These are phyloP conservation scores for Moringa oleifera DNA, from an alignment of 345 rosid genomes.

Conservation along the genomic window DNA sequence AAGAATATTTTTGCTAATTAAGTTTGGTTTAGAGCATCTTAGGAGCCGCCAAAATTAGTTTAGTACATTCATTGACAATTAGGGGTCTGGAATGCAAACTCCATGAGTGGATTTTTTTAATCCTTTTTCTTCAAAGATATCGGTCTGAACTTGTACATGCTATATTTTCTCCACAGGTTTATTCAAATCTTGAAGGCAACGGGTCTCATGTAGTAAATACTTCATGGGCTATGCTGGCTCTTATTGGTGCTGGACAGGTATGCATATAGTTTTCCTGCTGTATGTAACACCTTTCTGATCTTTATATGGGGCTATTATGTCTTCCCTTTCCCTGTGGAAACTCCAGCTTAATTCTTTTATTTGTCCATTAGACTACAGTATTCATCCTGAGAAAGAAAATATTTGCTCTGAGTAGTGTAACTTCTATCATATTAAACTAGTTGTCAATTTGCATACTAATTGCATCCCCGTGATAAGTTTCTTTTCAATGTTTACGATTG, in stretches of 20 bases:
- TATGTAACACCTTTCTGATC: constrained; percentile 2
- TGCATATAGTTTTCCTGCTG: constrained; percentile 1
- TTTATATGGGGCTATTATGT: neutral
- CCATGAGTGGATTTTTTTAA: too few species aligned
- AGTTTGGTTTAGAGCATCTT: too few species aligned
- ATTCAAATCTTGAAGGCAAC: constrained; percentile 49
- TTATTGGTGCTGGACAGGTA: constrained; percentile 67
- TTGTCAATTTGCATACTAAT: neutral
- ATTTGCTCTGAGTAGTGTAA: too few species aligned
- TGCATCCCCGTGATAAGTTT: neutral
- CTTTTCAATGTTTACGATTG: neutral
- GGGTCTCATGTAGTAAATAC: constrained; percentile 56
- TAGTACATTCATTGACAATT: too few species aligned
- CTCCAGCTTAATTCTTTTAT: too few species aligned
- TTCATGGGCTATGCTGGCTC: constrained; percentile 59
- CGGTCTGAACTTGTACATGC: too few species aligned
- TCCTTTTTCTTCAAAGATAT: too few species aligned
- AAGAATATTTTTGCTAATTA: too few species aligned
- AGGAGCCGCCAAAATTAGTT: too few species aligned
- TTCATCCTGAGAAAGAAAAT: neutral
- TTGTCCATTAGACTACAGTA: neutral
- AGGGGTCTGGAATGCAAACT: too few species aligned
- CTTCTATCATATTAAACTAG: neutral
- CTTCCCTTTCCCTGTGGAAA: neutral
- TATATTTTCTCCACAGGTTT: constrained; percentile 32